These are phyloP conservation scores for Claviceps purpurea DNA, from an alignment of 2,329 filamentous ascomycete genomes.

Conservation along the genomic window DNA sequence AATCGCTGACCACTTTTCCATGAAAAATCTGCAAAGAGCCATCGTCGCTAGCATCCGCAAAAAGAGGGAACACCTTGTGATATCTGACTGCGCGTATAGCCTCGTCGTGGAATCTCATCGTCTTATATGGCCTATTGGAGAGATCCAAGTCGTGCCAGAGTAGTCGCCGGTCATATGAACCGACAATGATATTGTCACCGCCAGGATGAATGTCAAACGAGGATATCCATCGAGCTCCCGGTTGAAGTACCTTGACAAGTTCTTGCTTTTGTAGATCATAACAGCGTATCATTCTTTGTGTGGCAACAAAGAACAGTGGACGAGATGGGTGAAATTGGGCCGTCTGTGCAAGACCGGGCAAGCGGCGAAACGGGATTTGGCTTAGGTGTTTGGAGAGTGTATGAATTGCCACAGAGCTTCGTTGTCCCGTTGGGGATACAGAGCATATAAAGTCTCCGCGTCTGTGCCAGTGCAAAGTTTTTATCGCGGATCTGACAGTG, in stretches of 20 bases:
- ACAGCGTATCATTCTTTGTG: slow-evolving; percentile 80
- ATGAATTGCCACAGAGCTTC: slow-evolving; percentile 80
- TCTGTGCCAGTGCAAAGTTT: slow-evolving; percentile 86
- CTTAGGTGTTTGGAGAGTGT: slow-evolving; percentile 90
- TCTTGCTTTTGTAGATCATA: slow-evolving; percentile 90
- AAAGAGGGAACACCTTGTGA: slow-evolving; percentile 71
- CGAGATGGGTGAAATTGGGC: slow-evolving; percentile 91
- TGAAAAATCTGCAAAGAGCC: slow-evolving; percentile 94
- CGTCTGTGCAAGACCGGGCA: slow-evolving; percentile 66
- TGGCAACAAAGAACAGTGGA: slow-evolving; percentile 91
- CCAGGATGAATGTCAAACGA: slow-evolving; percentile 86
- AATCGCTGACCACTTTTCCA: slow-evolving; percentile 83
- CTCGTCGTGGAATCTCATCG: slow-evolving; percentile 83
- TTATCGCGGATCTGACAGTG: slow-evolving; percentile 67
- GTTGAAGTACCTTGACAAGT: slow-evolving; percentile 83
- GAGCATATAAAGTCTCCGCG: slow-evolving; percentile 90
- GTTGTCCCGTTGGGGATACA: slow-evolving; percentile 67
- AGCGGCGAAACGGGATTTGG: slow-evolving; percentile 77
- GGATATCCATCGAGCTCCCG: slow-evolving; percentile 86
- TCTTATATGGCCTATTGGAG: slow-evolving; percentile 84
- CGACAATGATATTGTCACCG: slow-evolving; percentile 87
- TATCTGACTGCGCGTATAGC: slow-evolving; percentile 83
- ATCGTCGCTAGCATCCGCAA: slow-evolving; percentile 91
- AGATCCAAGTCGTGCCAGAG: slow-evolving; percentile 97
- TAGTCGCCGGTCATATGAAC: slow-evolving; percentile 84